Conservation (phyloP, 1,284 basidiomycete genomes). For the Ustilago xerochloae region DNA sequence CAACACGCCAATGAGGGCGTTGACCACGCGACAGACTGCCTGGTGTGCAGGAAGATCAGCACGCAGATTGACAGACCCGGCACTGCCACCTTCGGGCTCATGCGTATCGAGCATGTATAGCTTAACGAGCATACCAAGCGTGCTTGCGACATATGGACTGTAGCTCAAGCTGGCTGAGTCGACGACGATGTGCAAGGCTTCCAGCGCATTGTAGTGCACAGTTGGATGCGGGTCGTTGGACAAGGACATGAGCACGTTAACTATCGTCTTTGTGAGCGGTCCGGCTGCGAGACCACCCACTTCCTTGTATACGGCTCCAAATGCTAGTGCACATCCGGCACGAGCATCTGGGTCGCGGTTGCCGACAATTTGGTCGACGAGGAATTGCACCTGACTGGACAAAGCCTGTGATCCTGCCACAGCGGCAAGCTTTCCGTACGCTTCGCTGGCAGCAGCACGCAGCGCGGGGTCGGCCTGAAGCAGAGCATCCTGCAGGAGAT, state of each 20-base stretch:
- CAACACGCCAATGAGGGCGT: conserved; percentile 90
- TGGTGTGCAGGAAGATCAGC: conserved; percentile 92
- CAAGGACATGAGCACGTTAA: conserved; percentile 94
- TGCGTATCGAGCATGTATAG: conserved; percentile 91
- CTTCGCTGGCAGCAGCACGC: conserved; percentile 85
- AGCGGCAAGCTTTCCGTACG: conserved; percentile 86
- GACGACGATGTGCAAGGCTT: conserved; percentile 85
- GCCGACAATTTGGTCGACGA: conserved; percentile 95
- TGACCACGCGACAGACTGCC: conserved; percentile 88
- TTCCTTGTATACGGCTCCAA: conserved; percentile 91
- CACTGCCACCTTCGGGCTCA: conserved; percentile 90
- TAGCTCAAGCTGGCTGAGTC: conserved; percentile 93
- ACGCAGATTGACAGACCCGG: conserved; percentile 81
- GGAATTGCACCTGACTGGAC: conserved; percentile 85
- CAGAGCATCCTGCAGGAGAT: conserved; percentile 85
- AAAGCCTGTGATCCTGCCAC: conserved; percentile 87
- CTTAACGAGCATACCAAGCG: conserved; percentile 89
- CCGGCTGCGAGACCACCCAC: conserved; percentile 94
- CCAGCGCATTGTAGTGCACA: conserved; percentile 92
- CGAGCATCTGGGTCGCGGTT: conserved; percentile 93
- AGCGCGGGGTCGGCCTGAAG: conserved; percentile 83
- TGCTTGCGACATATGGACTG: conserved; percentile 86
- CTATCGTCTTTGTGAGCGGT: conserved; percentile 92
- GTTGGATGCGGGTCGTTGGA: conserved; percentile 95
- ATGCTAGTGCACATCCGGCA: conserved; percentile 91